Evolutionary conservation across 2,329 filamentous ascomycete species (phyloP).

Genomic region (Kalmusia sp.): DNA sequence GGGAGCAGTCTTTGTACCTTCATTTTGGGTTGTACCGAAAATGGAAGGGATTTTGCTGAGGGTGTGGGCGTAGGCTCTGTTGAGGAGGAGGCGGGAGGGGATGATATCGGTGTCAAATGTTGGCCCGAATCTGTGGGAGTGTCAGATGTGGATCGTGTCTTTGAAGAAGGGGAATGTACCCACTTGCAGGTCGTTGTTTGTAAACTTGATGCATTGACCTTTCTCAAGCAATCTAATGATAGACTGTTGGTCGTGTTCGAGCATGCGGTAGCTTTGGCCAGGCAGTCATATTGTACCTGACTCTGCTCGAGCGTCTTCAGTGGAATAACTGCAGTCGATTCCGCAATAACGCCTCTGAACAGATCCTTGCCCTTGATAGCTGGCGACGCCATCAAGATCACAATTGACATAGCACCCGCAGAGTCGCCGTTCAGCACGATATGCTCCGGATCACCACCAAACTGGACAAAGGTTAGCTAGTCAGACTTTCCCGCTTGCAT

Average conservation of each 20-base stretch:
- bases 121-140: constrained; percentile 52
- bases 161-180: constrained; percentile 56
- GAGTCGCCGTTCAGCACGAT: constrained; percentile 74
- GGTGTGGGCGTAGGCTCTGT: not conserved
- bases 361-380: constrained; percentile 56
- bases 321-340: constrained; percentile 61
- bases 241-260: constrained; percentile 43
- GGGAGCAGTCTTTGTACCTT: constrained; percentile 69
- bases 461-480: constrained; percentile 48
- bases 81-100: constrained; percentile 35
- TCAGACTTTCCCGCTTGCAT: not conserved
- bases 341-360: constrained; percentile 61
- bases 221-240: constrained; percentile 57
- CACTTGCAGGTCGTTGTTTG: constrained; percentile 53
- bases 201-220: constrained; percentile 51
- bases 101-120: constrained; percentile 50
- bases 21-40: constrained; percentile 66
- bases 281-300: constrained; percentile 60
- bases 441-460: constrained; percentile 73
- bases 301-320: constrained; percentile 57
- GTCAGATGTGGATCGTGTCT: constrained; percentile 58
- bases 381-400: constrained; percentile 48
- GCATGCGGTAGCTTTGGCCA: constrained; percentile 59
- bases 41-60: constrained; percentile 60
- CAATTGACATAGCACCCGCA: constrained; percentile 62